Evolutionary conservation across 306 rosid genomes (phyloP).

Genomic region (Sicyos edulis): DNA sequence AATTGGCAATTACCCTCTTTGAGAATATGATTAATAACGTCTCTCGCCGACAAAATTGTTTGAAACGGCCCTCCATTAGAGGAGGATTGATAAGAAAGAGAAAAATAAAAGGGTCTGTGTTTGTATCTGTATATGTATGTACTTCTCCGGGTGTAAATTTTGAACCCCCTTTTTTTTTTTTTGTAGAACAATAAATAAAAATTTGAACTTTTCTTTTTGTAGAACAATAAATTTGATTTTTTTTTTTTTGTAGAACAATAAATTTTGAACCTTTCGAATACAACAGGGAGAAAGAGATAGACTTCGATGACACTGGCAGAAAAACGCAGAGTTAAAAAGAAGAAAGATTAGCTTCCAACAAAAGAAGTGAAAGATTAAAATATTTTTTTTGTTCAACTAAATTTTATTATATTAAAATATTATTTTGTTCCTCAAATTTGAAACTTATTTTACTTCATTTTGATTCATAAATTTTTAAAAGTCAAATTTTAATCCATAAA

Average conservation of each 20-base stretch:
- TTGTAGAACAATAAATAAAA: too few species aligned
- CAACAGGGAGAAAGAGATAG: slow-evolving; percentile 19
- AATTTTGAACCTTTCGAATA: background rate
- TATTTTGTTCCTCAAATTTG: too few species aligned
- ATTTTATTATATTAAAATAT: too few species aligned
- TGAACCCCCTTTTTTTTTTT: background rate
- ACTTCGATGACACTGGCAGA: slow-evolving; percentile 28
- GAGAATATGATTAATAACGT: slow-evolving; percentile 63
- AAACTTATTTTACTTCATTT: too few species aligned
- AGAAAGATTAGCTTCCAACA: too few species aligned
- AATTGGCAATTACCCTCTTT: slow-evolving; percentile 33
- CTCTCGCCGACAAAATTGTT: slow-evolving; percentile 76
- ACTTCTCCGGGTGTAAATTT: background rate
- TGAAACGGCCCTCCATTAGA: slow-evolving; percentile 53
- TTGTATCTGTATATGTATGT: background rate
- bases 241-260: too few species aligned
- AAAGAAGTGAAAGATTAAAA: too few species aligned
- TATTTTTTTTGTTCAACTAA: too few species aligned
- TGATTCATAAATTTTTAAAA: too few species aligned
- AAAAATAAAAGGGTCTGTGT: background rate
- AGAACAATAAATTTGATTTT: too few species aligned
- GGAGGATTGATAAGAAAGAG: slow-evolving; percentile 21
- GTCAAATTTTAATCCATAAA: too few species aligned
- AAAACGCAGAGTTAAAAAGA: background rate
- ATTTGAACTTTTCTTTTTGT: too few species aligned